A percentile compares a stretch with the other conserved stretches of the same genome.
Evolutionary conservation across 768 basidiomycete species (phyloP).

Genomic region (Boletales sp.): DNA sequence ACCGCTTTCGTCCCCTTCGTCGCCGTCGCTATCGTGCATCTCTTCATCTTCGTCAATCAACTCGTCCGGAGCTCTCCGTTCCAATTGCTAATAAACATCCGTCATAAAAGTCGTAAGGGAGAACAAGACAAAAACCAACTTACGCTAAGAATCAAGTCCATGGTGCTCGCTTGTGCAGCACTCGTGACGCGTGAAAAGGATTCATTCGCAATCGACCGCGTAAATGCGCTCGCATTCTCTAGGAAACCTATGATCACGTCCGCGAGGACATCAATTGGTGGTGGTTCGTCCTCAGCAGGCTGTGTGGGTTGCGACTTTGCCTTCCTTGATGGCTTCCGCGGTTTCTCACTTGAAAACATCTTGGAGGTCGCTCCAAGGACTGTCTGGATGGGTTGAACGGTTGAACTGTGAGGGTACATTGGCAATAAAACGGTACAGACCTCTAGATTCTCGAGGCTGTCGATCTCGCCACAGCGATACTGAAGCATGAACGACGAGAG

Average conservation of each 20-base stretch:
- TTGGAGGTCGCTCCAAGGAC: conserved; percentile 57
- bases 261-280: conserved; percentile 79
- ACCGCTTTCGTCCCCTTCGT: neutral
- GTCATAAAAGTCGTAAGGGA: neutral
- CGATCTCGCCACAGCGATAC: conserved; percentile 63
- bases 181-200: conserved; percentile 73
- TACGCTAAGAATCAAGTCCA: conserved; percentile 81
- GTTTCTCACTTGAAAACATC: conserved; percentile 43
- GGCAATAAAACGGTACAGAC: conserved; percentile 33
- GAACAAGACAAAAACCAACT: conserved; percentile 22
- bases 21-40: conserved; percentile 32
- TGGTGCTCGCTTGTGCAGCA: conserved; percentile 60
- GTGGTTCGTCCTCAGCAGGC: conserved; percentile 33
- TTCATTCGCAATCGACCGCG: conserved; percentile 76
- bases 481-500: conserved; percentile 68
- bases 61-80: conserved; percentile 60
- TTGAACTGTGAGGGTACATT: neutral
- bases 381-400: conserved; percentile 37
- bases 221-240: conserved; percentile 77
- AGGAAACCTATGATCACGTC: conserved; percentile 89
- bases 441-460: conserved; percentile 61
- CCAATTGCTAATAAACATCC: conserved; percentile 68
- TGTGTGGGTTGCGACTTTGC: conserved; percentile 14
- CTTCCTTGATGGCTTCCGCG: conserved; percentile 41
- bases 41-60: conserved; percentile 42